Evolutionary conservation across 2,329 filamentous ascomycete species (phyloP).

Genomic region (Helotiales sp.): DNA sequence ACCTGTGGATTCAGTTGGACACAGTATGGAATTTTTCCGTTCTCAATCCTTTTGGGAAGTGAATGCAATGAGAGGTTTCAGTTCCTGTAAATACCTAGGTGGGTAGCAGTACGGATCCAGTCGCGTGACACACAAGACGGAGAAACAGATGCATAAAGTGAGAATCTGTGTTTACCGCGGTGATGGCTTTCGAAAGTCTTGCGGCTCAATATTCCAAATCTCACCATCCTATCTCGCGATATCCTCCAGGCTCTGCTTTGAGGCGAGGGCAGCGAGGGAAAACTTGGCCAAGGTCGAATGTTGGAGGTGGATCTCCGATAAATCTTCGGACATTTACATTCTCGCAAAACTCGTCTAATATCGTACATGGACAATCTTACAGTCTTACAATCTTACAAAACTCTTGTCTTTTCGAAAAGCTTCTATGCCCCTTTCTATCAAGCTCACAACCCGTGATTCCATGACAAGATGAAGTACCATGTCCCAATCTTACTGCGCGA

Average conservation of each 20-base stretch:
- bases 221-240: not conserved
- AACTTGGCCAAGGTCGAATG: too few species aligned
- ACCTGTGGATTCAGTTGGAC: too few species aligned
- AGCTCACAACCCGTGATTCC: not conserved
- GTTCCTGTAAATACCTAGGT: not conserved
- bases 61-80: not conserved
- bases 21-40: too few species aligned
- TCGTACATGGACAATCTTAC: not conserved
- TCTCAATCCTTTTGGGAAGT: too few species aligned
- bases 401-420: not conserved
- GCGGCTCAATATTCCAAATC: not conserved
- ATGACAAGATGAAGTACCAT: not conserved
- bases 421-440: not conserved
- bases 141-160: not conserved
- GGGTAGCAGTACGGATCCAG: too few species aligned
- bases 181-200: not conserved
- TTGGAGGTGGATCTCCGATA: not conserved
- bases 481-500: slow-evolving; percentile 13
- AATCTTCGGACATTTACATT: not conserved
- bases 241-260: not conserved
- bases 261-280: not conserved
- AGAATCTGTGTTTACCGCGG: not conserved
- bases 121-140: too few species aligned
- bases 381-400: not conserved
- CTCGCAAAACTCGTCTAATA: not conserved